Conservation (phyloP, 164 flowering plant genomes). For the Magnolia sinica region DNA sequence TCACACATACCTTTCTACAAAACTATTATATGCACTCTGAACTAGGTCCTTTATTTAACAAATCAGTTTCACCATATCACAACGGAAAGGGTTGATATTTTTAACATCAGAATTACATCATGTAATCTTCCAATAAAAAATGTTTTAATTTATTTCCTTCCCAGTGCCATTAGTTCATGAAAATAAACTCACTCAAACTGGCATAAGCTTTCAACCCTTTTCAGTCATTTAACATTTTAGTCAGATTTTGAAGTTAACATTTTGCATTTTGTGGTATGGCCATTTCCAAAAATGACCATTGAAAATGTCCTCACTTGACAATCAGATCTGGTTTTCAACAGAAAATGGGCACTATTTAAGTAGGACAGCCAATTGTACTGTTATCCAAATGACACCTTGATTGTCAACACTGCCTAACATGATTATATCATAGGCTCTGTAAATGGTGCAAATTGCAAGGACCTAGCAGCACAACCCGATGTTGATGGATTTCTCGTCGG, state of each 20-base stretch:
- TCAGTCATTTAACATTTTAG: too few species aligned
- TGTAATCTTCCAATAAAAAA: too few species aligned
- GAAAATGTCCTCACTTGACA: not conserved
- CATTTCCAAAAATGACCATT: not conserved
- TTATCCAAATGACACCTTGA: not conserved
- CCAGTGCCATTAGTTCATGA: too few species aligned
- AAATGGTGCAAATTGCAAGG: slow-evolving; percentile 76
- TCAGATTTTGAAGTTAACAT: not conserved
- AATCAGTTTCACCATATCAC: too few species aligned
- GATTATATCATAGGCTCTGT: slow-evolving; percentile 50
- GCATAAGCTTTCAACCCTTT: too few species aligned
- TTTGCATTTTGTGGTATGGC: not conserved
- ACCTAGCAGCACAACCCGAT: slow-evolving; percentile 64
- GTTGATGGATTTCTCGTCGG: slow-evolving; percentile 89
- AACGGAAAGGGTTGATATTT: too few species aligned
- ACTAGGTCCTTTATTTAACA: too few species aligned
- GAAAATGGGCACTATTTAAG: not conserved
- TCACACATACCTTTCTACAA: too few species aligned
- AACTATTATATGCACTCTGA: too few species aligned
- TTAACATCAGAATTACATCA: too few species aligned
- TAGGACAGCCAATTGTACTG: not conserved
- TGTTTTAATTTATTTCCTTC: too few species aligned
- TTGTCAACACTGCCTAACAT: not conserved
- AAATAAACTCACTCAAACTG: too few species aligned
- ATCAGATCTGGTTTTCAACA: not conserved